These are phyloP conservation scores for Boletus subcaerulescens DNA, from an alignment of 768 basidiomycete species.

Conservation along the genomic window DNA sequence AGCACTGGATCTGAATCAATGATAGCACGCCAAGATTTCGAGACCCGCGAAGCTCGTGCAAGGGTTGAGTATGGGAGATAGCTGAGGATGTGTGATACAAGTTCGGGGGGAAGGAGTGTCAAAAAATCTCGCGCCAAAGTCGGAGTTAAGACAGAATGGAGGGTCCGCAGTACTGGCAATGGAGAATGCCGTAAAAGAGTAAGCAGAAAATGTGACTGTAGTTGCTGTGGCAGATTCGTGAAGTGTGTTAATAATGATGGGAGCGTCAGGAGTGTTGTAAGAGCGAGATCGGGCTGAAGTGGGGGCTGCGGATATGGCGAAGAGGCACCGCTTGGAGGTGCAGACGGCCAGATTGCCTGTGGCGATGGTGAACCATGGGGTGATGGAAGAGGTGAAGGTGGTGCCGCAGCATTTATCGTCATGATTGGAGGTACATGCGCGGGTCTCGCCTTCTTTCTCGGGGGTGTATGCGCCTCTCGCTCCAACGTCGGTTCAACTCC, in stretches of 20 bases:
- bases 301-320: slow-evolving; percentile 69
- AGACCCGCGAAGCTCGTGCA: slow-evolving; percentile 85
- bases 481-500: slow-evolving; percentile 61
- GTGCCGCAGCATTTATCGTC: slow-evolving; percentile 70
- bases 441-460: slow-evolving; percentile 75
- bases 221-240: slow-evolving; percentile 67
- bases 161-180: slow-evolving; percentile 83
- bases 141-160: slow-evolving; percentile 85
- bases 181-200: slow-evolving; percentile 91
- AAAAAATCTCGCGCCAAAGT: slow-evolving; percentile 95
- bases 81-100: slow-evolving; percentile 84
- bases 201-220: slow-evolving; percentile 93
- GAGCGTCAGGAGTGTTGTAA: slow-evolving; percentile 83
- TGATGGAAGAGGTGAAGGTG: slow-evolving; percentile 81
- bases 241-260: slow-evolving; percentile 83
- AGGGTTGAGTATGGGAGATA: slow-evolving; percentile 81
- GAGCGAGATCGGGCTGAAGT: slow-evolving; percentile 74
- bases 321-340: slow-evolving; percentile 74
- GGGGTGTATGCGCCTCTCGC: slow-evolving; percentile 46
- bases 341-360: slow-evolving; percentile 74
- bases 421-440: slow-evolving; percentile 56
- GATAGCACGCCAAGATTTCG: slow-evolving; percentile 84
- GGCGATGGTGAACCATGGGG: slow-evolving; percentile 82
- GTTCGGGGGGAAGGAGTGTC: slow-evolving; percentile 85
- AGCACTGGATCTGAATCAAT: slow-evolving; percentile 88